These are phyloP conservation scores for Parachaetomium inaequale DNA, from an alignment of 495 filamentous ascomycete genomes.

Conservation along the genomic window DNA sequence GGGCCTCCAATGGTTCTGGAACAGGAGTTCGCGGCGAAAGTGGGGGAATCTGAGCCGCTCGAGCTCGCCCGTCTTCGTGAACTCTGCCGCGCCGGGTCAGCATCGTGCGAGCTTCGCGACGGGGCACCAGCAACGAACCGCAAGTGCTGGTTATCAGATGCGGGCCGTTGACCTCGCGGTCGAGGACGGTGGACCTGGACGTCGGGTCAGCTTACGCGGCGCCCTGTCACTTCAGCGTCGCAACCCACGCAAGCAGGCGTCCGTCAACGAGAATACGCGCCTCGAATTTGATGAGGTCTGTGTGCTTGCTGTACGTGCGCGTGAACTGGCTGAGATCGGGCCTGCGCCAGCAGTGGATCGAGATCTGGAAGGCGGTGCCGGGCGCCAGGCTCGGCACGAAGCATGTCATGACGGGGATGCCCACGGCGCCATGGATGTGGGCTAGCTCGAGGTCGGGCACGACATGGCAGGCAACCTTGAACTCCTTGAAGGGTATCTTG, in stretches of 20 bases:
- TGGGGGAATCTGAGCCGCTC: slow-evolving; percentile 66
- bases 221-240: not conserved
- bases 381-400: slow-evolving; percentile 67
- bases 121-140: slow-evolving; percentile 29
- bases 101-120: not conserved
- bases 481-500: slow-evolving; percentile 74
- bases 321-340: slow-evolving; percentile 61
- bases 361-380: slow-evolving; percentile 66
- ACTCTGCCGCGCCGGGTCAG: slow-evolving; percentile 40
- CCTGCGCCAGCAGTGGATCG: slow-evolving; percentile 76
- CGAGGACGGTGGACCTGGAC: slow-evolving; percentile 54
- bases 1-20: slow-evolving; percentile 69
- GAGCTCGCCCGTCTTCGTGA: slow-evolving; percentile 60
- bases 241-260: slow-evolving; percentile 56
- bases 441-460: slow-evolving; percentile 58
- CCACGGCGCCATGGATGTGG: slow-evolving; percentile 40
- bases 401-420: slow-evolving; percentile 67
- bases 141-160: slow-evolving; percentile 49
- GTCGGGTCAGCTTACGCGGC: slow-evolving; percentile 4
- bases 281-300: slow-evolving; percentile 62
- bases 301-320: slow-evolving; percentile 56
- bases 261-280: slow-evolving; percentile 72
- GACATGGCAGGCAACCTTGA: slow-evolving; percentile 78
- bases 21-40: slow-evolving; percentile 68
- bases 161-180: slow-evolving; percentile 58